Evolutionary conservation across 768 basidiomycete genomes (phyloP), one percentile per base, ranked within the genome.

Genomic region (Steccherinum ochraceum): DNA sequence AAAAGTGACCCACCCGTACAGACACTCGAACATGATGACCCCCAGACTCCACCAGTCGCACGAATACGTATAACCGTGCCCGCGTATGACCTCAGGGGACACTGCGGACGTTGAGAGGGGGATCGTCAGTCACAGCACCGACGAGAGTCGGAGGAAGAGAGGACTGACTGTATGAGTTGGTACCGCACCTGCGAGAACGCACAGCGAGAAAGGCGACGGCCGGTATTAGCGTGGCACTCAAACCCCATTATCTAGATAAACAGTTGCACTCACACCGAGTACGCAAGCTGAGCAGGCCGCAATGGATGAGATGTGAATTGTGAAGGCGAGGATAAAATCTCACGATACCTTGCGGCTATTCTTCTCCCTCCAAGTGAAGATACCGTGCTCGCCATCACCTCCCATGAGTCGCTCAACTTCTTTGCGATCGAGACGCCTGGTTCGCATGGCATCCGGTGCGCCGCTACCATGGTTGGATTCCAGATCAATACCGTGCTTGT

Each of bases 41-140:
- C 93, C 94, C 43, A 97, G 78, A 69, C 89, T 92, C 95, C 95
- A 99, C 93, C 93, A 98, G 64, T 98, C 95, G 64, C 93, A 95
- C 27, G 86, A 89, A 69, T 89, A 94, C 35, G 86, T 83, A 68
- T 98, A 97, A 21, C 93, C 94, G 63, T 90, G 87, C 19, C 89
- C 88, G 58, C 89, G 81, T 63, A 93, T 90, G 43, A 92, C 90
- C 66, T 92, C 89, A 40, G 89, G 90, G 7, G 88, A 90, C 89
- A 91, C 90, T 92, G 56, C 52, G 46, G 25, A 54, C 19, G 16
- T 42, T 53, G 30, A 51, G 21, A 52, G 56, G 40, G 56, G 40
- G 41, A 18, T 10, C 21, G n/a, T 43, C 53, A 63, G 59, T 53
- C 60, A 45, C 25, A 12, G 23, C 30, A 30, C n/a, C 24, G 19